These are phyloP conservation scores for Dryas integrifolia DNA, from an alignment of 331 rosid species.

Conservation along the genomic window DNA sequence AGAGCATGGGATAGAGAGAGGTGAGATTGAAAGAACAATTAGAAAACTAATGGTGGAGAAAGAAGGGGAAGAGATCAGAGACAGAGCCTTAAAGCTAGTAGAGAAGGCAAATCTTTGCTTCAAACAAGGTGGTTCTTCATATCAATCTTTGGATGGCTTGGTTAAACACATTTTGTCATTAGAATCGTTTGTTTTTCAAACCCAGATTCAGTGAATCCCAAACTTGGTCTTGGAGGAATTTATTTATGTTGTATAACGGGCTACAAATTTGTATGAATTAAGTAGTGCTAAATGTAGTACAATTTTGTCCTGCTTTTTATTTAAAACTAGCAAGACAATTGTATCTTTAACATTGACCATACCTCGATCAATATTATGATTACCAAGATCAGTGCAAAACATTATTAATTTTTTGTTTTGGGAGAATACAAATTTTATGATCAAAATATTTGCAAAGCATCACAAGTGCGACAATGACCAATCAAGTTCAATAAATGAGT, in stretches of 20 bases:
- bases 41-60: conserved; percentile 29
- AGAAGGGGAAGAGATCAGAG: conserved; percentile 42
- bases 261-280: too few species aligned
- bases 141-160: conserved; percentile 31
- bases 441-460: neutral
- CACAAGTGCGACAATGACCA: too few species aligned
- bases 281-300: neutral
- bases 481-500: too few species aligned
- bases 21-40: conserved; percentile 31
- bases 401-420: neutral
- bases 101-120: conserved; percentile 30
- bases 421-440: neutral
- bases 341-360: neutral
- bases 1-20: conserved; percentile 17
- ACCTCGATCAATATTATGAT: too few species aligned
- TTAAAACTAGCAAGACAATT: neutral
- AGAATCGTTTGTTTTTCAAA: conserved; percentile 19
- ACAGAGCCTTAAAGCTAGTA: conserved; percentile 28
- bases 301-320: neutral
- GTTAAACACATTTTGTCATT: conserved; percentile 32
- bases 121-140: conserved; percentile 37
- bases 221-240: neutral
- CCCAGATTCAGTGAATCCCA: conserved; percentile 4
- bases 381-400: neutral
- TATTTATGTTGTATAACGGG: too few species aligned